Base-by-base conservation (phyloP, 805 yeast genomes). In the Candida insectorum region DNA sequence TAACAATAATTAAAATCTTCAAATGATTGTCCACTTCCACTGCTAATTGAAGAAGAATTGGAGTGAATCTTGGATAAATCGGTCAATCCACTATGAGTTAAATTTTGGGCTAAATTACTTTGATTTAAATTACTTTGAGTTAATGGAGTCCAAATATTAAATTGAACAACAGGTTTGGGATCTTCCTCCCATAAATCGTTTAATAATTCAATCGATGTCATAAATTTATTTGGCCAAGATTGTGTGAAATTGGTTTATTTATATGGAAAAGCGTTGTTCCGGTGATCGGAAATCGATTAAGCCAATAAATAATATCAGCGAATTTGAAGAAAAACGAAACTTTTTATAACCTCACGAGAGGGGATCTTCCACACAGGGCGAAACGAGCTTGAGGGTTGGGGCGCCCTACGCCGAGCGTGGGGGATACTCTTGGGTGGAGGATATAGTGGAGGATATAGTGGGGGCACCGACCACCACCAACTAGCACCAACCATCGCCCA, bases 271-370 rank as follows among this genome's bases (percentile, higher is more conserved):
- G 16, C 29, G 38, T 27, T 34, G 38, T 34, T 34, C 38, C 38
- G 38, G 38, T 17, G 11, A 29, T 34, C 38, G 38, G 38, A 34
- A 21, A 28, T 33, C 17, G 24, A 19, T 20, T 15, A 34, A 33
- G 37, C 37, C 37, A 34, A 34, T 34, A 22, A 27, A 8, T 20
- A 11, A 20, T 8, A 20, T 8, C 11, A 8, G 23, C 23, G 11
- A 20, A 20, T 20, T 20, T 11, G n/a, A n/a, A n/a, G n/a, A n/a
- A n/a, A n/a, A n/a, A n/a, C n/a, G n/a, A n/a, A n/a, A n/a, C n/a
- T n/a, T n/a, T n/a, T n/a, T n/a, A n/a, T n/a, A n/a, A n/a, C n/a
- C n/a, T n/a, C n/a, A n/a, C n/a, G n/a, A n/a, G n/a, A n/a, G n/a
- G n/a, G n/a, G n/a, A n/a, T n/a, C n/a, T n/a, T n/a, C n/a, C n/a